These are phyloP conservation scores for Lactarius indigo DNA, from an alignment of 768 basidiomycete genomes.

Conservation along the genomic window DNA sequence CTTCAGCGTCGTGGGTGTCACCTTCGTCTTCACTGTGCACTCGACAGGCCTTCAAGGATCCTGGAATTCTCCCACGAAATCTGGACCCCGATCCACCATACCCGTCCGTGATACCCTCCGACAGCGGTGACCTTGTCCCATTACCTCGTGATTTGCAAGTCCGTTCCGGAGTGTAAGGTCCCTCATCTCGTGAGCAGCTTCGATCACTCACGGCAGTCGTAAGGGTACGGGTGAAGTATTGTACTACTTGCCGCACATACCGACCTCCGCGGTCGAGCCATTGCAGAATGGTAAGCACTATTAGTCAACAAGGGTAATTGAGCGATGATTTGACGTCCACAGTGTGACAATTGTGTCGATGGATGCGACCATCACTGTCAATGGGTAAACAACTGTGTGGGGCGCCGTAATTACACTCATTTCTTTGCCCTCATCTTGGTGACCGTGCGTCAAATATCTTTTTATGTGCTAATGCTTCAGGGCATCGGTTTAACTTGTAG, in stretches of 20 bases:
- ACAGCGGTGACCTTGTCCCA: conserved; percentile 58
- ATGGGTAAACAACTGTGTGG: conserved; percentile 95
- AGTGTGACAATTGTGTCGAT: conserved; percentile 98
- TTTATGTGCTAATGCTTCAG: conserved; percentile 14
- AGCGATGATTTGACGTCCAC: neutral
- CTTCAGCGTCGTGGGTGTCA: conserved; percentile 18
- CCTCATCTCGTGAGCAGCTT: neutral
- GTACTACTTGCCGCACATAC: conserved; percentile 88
- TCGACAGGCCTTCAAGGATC: conserved; percentile 68
- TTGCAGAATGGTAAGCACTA: conserved; percentile 76
- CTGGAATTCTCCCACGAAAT: conserved; percentile 86
- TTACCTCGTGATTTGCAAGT: conserved; percentile 82
- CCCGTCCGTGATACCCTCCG: conserved; percentile 57
- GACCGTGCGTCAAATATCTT: conserved; percentile 48
- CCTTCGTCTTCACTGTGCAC: conserved; percentile 25
- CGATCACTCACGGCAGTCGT: conserved; percentile 5
- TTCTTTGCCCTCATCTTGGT: conserved; percentile 84
- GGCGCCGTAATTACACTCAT: conserved; percentile 90
- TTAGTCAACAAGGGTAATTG: neutral
- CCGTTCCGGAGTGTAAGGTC: conserved; percentile 66
- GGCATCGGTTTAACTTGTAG: conserved; percentile 15
- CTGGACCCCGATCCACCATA: conserved; percentile 85
- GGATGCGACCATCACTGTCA: conserved; percentile 91
- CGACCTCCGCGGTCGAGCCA: conserved; percentile 93
- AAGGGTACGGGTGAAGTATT: conserved; percentile 91